A percentile compares a stretch with the other conserved stretches of the same genome.
phyloP scores from a whole-genome alignment of 225 moss, liverwort and hornwort genomes.

The Asterella californica region DNA sequence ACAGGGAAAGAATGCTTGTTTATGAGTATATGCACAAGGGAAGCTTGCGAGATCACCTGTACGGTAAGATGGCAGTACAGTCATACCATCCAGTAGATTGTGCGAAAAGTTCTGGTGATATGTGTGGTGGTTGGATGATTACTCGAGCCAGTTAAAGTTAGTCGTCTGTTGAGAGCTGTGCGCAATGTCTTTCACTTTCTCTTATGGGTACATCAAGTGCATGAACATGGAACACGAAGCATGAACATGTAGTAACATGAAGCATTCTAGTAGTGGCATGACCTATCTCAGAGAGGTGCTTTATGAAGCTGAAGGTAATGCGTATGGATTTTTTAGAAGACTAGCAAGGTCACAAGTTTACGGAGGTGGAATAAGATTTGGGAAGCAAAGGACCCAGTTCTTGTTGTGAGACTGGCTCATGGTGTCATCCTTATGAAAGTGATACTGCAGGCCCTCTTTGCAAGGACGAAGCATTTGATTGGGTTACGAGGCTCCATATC shows the following conservation, averaged over 20 bases:
- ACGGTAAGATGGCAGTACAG: slow-evolving; percentile 30
- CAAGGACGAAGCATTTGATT: slow-evolving; percentile 39
- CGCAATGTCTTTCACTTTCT: no score
- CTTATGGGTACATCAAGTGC: background rate
- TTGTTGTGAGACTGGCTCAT: background rate
- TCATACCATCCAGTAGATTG: background rate
- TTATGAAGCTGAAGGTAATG: background rate
- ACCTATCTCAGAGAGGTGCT: background rate
- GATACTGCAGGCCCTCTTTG: slow-evolving; percentile 25
- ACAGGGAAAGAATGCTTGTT: slow-evolving; percentile 52
- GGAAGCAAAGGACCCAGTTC: background rate
- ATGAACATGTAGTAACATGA: no score
- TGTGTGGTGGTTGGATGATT: background rate
- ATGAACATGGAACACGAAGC: background rate
- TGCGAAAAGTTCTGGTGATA: background rate
- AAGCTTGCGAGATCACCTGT: slow-evolving; percentile 51
- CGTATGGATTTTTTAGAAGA: background rate
- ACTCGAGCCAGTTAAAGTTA: background rate
- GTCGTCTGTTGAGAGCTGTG: no score
- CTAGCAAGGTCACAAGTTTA: background rate
- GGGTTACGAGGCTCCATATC: slow-evolving; percentile 44
- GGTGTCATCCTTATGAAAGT: background rate
- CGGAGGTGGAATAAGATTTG: background rate
- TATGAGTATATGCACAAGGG: slow-evolving; percentile 65
- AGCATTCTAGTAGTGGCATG: no score